phyloP scores from a whole-genome alignment of 1,284 basidiomycete genomes.

The Ceratorhiza oryzae-sativae region DNA sequence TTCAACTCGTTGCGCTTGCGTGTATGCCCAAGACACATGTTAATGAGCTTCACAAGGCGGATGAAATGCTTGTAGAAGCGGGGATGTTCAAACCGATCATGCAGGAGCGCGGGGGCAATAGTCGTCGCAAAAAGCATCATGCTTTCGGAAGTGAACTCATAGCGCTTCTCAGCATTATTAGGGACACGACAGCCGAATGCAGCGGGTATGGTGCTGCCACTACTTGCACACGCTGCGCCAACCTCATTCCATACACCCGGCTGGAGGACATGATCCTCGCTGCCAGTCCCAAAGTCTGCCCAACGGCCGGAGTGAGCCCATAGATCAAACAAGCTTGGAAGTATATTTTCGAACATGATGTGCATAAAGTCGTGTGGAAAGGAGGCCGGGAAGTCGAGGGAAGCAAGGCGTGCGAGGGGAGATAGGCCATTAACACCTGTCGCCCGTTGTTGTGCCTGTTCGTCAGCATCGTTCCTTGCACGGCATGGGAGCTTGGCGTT shows the following conservation, averaged over 20 bases:
- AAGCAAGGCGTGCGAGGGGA: too few relatives aligned
- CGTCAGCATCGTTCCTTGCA: too few relatives aligned
- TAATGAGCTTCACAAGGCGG: not conserved
- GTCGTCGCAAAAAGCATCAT: slow-evolving; percentile 53
- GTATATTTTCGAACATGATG: too few relatives aligned
- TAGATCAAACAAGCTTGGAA: too few relatives aligned
- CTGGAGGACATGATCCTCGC: slow-evolving; percentile 51
- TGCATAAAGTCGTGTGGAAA: too few relatives aligned
- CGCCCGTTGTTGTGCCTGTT: too few relatives aligned
- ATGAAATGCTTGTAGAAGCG: slow-evolving; percentile 51
- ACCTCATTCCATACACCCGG: slow-evolving; percentile 54
- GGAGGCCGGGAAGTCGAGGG: too few relatives aligned
- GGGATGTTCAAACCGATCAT: slow-evolving; percentile 46
- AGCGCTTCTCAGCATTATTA: slow-evolving; percentile 48
- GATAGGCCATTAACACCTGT: too few relatives aligned
- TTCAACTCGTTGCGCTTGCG: not conserved
- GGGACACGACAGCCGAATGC: slow-evolving; percentile 53
- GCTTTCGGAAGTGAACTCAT: slow-evolving; percentile 48
- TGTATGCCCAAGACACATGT: not conserved
- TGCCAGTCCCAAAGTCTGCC: slow-evolving; percentile 20
- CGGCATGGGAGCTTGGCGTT: too few relatives aligned
- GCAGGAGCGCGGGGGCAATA: slow-evolving; percentile 54
- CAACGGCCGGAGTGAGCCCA: too few relatives aligned
- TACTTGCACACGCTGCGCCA: slow-evolving; percentile 50
- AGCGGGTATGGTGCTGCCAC: slow-evolving; percentile 52